Conservation (phyloP, 2,329 filamentous ascomycete species). For the Talaromyces piceae region DNA sequence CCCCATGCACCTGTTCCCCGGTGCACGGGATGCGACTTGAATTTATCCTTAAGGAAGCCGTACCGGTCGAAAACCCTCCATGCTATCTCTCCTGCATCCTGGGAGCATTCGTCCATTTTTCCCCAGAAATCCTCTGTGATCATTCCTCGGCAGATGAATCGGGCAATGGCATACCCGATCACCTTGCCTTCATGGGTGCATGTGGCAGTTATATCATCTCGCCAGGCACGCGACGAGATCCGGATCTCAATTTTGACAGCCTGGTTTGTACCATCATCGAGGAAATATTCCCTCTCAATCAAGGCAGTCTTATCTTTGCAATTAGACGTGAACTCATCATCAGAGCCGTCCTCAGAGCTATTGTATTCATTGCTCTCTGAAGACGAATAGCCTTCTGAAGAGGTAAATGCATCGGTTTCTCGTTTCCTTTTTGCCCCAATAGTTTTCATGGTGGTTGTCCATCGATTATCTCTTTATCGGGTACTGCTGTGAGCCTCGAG, state of each 20-base stretch:
- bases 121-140: slow-evolving; percentile 25
- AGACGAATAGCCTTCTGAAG: background rate
- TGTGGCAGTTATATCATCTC: slow-evolving; percentile 10
- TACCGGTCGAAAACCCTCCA: slow-evolving; percentile 33
- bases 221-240: background rate
- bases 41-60: slow-evolving; percentile 27
- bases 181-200: slow-evolving; percentile 13
- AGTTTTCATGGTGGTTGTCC: background rate
- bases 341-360: background rate
- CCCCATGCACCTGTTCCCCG: slow-evolving; percentile 22
- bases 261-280: slow-evolving; percentile 1
- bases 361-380: background rate
- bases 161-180: slow-evolving; percentile 18
- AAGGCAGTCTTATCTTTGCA: background rate
- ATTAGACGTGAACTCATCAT: background rate
- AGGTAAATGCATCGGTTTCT: background rate
- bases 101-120: slow-evolving; percentile 25
- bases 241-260: background rate
- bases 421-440: background rate
- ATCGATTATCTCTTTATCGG: background rate
- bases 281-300: background rate
- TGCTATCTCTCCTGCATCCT: slow-evolving; percentile 24
- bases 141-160: slow-evolving; percentile 17
- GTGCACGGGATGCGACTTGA: slow-evolving; percentile 22
- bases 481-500: background rate